Conservation (phyloP, 768 basidiomycete species). For the Naganishia friedmannii region DNA sequence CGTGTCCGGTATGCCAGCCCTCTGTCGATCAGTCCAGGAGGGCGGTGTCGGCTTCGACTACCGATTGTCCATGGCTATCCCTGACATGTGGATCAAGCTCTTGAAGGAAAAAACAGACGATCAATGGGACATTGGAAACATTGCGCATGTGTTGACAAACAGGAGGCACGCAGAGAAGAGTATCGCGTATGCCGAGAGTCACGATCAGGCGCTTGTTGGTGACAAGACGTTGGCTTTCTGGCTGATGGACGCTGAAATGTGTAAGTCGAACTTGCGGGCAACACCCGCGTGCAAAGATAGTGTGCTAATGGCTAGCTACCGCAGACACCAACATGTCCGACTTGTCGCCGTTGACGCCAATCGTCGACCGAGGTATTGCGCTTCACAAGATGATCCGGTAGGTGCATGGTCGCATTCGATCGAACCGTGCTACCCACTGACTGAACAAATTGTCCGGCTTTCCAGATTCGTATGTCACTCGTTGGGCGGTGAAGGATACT, state of each 20-base stretch:
- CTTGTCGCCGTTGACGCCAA: slow-evolving; percentile 71
- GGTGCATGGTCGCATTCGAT: slow-evolving; percentile 52
- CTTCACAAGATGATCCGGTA: slow-evolving; percentile 92
- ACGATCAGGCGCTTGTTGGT: slow-evolving; percentile 96
- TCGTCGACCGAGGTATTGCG: slow-evolving; percentile 82
- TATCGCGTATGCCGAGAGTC: slow-evolving; percentile 89
- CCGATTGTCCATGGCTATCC: slow-evolving; percentile 94
- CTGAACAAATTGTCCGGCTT: not conserved
- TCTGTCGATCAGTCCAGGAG: slow-evolving; percentile 70
- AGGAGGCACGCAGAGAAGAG: slow-evolving; percentile 84
- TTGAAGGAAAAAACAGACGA: slow-evolving; percentile 86
- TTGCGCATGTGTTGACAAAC: slow-evolving; percentile 85
- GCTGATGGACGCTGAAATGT: slow-evolving; percentile 99
- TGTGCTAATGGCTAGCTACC: not conserved
- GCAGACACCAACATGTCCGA: slow-evolving; percentile 93
- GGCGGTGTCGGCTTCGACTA: slow-evolving; percentile 98
- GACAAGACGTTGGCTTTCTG: slow-evolving; percentile 99
- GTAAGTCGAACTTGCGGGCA: slow-evolving; percentile 56
- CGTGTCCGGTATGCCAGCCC: slow-evolving; percentile 97
- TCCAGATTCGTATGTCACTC: slow-evolving; percentile 71
- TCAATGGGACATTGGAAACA: slow-evolving; percentile 81
- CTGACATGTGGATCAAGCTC: slow-evolving; percentile 99
- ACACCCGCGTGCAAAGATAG: not conserved
- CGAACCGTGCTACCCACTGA: slow-evolving; percentile 53
- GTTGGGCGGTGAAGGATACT: slow-evolving; percentile 92